Evolutionary conservation across 306 rosid species (phyloP).

Genomic region (Lathyrus tuberosus): DNA sequence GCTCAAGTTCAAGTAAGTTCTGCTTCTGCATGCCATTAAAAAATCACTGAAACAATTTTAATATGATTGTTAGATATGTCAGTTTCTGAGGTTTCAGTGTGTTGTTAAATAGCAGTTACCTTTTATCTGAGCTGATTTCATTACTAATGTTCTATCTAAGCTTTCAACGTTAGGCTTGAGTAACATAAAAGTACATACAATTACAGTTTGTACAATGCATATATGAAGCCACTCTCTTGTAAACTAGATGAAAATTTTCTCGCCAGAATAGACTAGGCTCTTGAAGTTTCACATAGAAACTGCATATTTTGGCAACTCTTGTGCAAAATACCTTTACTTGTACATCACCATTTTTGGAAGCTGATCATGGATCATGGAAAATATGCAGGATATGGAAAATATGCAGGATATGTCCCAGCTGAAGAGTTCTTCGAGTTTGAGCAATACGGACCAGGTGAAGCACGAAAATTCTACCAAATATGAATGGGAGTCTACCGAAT

Average conservation of each 20-base stretch:
- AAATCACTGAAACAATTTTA: neutral
- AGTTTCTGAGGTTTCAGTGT: conserved; percentile 23
- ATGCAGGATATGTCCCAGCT: conserved; percentile 59
- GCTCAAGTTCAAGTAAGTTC: conserved; percentile 72
- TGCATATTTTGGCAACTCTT: conserved; percentile 54
- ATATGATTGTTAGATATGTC: conserved; percentile 14
- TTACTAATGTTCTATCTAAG: conserved; percentile 9
- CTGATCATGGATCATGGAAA: conserved; percentile 62
- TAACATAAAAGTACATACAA: conserved; percentile 22
- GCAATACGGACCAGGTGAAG: conserved; percentile 40
- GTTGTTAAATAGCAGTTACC: conserved; percentile 12
- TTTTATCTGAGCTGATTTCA: neutral
- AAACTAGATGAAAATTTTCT: conserved; percentile 36
- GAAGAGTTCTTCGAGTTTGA: conserved; percentile 56
- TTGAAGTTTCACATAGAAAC: conserved; percentile 49
- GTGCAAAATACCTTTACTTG: conserved; percentile 74
- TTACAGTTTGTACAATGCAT: conserved; percentile 23
- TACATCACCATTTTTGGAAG: conserved; percentile 58
- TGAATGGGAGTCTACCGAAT: conserved; percentile 43
- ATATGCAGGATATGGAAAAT: conserved; percentile 61
- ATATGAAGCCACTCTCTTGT: conserved; percentile 36
- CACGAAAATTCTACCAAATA: conserved; percentile 40
- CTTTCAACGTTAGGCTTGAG: conserved; percentile 4
- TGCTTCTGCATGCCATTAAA: neutral
- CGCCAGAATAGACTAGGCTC: conserved; percentile 46